phyloP scores from a whole-genome alignment of 1,284 basidiomycete genomes.

The Clitocybe nebularis region DNA sequence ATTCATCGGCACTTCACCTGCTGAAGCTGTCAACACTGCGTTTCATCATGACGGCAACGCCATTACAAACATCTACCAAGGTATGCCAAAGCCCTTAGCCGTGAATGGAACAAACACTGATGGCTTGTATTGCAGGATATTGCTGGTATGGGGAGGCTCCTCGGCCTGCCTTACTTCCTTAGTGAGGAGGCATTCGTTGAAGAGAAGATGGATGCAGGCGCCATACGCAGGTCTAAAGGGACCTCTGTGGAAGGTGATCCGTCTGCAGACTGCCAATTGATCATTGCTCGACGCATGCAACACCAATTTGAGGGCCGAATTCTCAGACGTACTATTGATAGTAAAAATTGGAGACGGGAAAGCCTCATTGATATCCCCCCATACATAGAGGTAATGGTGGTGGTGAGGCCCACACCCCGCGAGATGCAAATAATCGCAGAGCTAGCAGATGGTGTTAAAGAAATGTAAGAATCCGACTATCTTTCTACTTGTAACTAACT shows the following conservation, averaged over 20 bases:
- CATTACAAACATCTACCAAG: slow-evolving; percentile 27
- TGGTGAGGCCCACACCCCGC: slow-evolving; percentile 17
- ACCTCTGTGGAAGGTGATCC: slow-evolving; percentile 15
- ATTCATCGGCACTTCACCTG: slow-evolving; percentile 19
- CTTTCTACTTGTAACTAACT: background rate
- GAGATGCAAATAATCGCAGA: slow-evolving; percentile 21
- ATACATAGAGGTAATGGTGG: slow-evolving; percentile 11
- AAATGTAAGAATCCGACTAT: slow-evolving; percentile 15
- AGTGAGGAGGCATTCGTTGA: slow-evolving; percentile 14
- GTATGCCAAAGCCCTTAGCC: slow-evolving; percentile 16
- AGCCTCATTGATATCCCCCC: slow-evolving; percentile 21
- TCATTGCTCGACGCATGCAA: slow-evolving; percentile 18
- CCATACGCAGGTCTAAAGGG: slow-evolving; percentile 19
- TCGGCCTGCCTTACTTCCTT: slow-evolving; percentile 25
- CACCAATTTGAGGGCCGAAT: slow-evolving; percentile 17
- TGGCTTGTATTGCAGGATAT: slow-evolving; percentile 23
- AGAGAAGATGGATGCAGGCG: slow-evolving; percentile 20
- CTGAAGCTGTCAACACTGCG: slow-evolving; percentile 14
- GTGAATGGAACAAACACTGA: background rate
- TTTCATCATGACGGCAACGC: slow-evolving; percentile 29
- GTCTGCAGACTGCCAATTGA: slow-evolving; percentile 6
- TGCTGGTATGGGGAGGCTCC: slow-evolving; percentile 22
- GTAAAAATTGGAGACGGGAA: slow-evolving; percentile 14
- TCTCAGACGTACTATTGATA: slow-evolving; percentile 19
- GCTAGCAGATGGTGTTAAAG: slow-evolving; percentile 16